Evolutionary conservation across 202 grass and related monocot genomes (phyloP), one percentile per base, ranked within the genome.

Genomic region (Cymbopogon flexuosus): DNA sequence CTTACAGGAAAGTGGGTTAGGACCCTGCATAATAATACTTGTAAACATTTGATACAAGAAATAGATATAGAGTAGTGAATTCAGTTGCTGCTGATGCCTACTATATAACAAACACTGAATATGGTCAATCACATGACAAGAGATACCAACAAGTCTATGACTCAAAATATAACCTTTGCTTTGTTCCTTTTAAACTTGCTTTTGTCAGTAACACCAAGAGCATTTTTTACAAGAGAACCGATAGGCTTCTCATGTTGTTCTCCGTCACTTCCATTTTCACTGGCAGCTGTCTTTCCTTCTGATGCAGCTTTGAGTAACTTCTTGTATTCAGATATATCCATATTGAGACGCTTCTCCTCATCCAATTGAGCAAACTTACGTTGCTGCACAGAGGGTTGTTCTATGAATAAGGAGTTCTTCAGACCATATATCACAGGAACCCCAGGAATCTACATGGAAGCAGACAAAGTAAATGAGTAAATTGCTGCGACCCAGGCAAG

Each of bases 1-100:
- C 87, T 92, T 92, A 70, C 91, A 92, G 72, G 94, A 97, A 43
- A 97, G 94, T 84, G 94, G 94, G 79, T 97, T 97, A 43, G 91
- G 91, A 22, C 94, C 91, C 94, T 97, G 79, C 31, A 86, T 66
- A 84, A 75, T 5, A 81, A 80, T 51, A 88, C 31, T 41, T 34
- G 2, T 67, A 42, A 84, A 61, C 33, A 49, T 63, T 76, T 70
- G 8, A n/a, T 75, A 42, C 15, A 68, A 12, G 61, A 69, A 68
- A 18, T 1, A 6, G n/a, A 46, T 36, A 2, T 56, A 21, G 5
- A 72, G 65, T 60, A 27, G 18, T 12, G 2, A 89, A 79, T 3
- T 51, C 14, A 23, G 47, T 24, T 2, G 37, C 43, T 52, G 39
- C 4, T 34, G 29, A 79, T 73, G 35, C 9, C 65, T 21, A 58